Evolutionary conservation across 768 basidiomycete species (phyloP).

Genomic region (Phylloporus sp.): DNA sequence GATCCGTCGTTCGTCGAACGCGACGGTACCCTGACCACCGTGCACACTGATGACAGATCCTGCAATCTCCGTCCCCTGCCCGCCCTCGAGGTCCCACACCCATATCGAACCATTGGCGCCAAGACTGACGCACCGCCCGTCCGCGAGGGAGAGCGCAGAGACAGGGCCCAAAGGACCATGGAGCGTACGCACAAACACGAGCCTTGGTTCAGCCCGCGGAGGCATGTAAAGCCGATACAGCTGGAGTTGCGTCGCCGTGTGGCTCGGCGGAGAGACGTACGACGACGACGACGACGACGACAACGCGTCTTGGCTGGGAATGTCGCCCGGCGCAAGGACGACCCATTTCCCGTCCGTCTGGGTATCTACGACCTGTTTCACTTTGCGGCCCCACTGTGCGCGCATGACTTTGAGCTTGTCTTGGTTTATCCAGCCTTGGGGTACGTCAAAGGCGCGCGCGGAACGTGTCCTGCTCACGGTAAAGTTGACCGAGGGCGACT

Average conservation of each 20-base stretch:
- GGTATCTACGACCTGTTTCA: slow-evolving; percentile 62
- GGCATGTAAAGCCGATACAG: slow-evolving; percentile 70
- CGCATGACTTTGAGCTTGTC: slow-evolving; percentile 57
- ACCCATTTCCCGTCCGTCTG: slow-evolving; percentile 87
- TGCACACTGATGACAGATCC: slow-evolving; percentile 31
- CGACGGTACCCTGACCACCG: slow-evolving; percentile 41
- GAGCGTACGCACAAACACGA: slow-evolving; percentile 68
- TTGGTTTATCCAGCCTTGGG: slow-evolving; percentile 69
- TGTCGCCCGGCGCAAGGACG: slow-evolving; percentile 62
- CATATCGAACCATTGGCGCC: slow-evolving; percentile 70
- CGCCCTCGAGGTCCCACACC: slow-evolving; percentile 82
- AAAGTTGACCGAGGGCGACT: slow-evolving; percentile 34
- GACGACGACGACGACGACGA: slow-evolving; percentile 20
- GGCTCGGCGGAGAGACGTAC: slow-evolving; percentile 36
- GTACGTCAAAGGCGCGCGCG: slow-evolving; percentile 66
- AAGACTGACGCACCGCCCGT: slow-evolving; percentile 79
- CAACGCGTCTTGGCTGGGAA: slow-evolving; percentile 17
- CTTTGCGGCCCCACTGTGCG: slow-evolving; percentile 78
- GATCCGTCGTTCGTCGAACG: slow-evolving; percentile 74
- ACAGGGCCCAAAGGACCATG: slow-evolving; percentile 68
- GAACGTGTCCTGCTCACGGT: slow-evolving; percentile 57
- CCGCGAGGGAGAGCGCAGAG: slow-evolving; percentile 65
- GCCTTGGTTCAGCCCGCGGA: slow-evolving; percentile 54
- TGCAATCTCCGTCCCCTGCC: slow-evolving; percentile 36
- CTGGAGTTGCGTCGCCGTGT: slow-evolving; percentile 57